Evolutionary conservation across 306 rosid genomes (phyloP).

Genomic region (Gastrolobium bilobum): DNA sequence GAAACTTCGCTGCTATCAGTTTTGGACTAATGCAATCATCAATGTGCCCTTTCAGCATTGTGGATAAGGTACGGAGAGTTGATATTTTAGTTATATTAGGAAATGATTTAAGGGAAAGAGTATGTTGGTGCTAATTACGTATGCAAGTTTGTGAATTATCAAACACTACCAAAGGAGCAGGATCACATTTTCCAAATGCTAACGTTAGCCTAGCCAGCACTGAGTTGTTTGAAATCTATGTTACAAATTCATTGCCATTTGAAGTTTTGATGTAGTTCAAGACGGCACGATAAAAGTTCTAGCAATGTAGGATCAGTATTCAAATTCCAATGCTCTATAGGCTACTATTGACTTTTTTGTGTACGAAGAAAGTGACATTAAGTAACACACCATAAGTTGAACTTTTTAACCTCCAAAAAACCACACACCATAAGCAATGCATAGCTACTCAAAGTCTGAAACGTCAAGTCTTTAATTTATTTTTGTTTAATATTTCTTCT

Average conservation of each 20-base stretch:
- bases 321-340: conserved; percentile 36
- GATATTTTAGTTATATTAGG: neutral
- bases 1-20: neutral
- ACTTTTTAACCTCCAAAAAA: too few relatives aligned
- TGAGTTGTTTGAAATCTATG: neutral
- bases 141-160: conserved; percentile 8
- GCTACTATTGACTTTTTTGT: conserved; percentile 12
- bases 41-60: neutral
- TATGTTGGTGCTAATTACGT: neutral
- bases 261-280: conserved; percentile 6
- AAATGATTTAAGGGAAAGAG: neutral
- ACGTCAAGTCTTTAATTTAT: conserved; percentile 7
- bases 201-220: conserved; percentile 1
- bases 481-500: conserved; percentile 12
- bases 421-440: neutral
- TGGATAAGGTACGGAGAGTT: neutral
- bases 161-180: neutral
- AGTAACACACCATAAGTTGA: too few relatives aligned
- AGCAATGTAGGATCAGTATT: conserved; percentile 16
- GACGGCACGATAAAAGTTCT: conserved; percentile 18
- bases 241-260: neutral
- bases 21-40: neutral
- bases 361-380: neutral
- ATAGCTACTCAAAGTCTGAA: neutral
- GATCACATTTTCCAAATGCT: neutral